These are phyloP conservation scores for Beta lomatogona DNA, from an alignment of 179 eudicot genomes.

Conservation along the genomic window DNA sequence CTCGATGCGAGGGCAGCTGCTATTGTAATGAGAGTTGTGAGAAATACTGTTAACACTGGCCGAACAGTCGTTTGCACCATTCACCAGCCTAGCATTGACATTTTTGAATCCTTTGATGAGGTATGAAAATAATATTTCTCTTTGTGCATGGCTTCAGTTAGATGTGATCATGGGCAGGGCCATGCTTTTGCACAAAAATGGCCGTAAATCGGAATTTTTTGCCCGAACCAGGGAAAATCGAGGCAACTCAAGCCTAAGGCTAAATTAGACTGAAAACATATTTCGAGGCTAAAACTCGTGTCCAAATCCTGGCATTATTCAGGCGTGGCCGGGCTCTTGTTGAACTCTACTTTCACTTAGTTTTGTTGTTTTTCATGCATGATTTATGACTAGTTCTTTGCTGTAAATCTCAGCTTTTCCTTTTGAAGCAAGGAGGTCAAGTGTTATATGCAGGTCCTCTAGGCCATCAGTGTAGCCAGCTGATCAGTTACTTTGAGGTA, in stretches of 20 bases:
- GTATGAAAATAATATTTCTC: background rate
- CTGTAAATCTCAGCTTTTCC: constrained; percentile 27
- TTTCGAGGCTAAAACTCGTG: too few species aligned
- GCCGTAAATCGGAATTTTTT: too few species aligned
- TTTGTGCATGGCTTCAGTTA: background rate
- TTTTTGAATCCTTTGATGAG: constrained; percentile 36
- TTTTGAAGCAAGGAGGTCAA: constrained; percentile 29
- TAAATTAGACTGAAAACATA: too few species aligned
- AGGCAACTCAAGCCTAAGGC: too few species aligned
- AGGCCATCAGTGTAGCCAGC: constrained; percentile 25
- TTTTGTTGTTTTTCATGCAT: background rate
- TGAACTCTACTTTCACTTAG: too few species aligned
- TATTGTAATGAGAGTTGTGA: constrained; percentile 33
- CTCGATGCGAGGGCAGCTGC: constrained; percentile 38
- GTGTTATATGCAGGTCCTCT: constrained; percentile 31
- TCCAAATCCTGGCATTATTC: too few species aligned
- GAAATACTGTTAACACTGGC: constrained; percentile 34
- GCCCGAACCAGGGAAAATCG: too few species aligned
- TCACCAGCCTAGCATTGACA: constrained; percentile 35
- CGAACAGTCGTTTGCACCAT: constrained; percentile 35
- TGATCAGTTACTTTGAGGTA: constrained; percentile 37
- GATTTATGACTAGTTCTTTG: constrained; percentile 14
- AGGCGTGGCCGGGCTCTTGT: too few species aligned
- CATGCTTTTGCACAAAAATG: too few species aligned
- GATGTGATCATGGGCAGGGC: too few species aligned